phyloP scores from a whole-genome alignment of 345 rosid species.

The Stellera chamaejasme region DNA sequence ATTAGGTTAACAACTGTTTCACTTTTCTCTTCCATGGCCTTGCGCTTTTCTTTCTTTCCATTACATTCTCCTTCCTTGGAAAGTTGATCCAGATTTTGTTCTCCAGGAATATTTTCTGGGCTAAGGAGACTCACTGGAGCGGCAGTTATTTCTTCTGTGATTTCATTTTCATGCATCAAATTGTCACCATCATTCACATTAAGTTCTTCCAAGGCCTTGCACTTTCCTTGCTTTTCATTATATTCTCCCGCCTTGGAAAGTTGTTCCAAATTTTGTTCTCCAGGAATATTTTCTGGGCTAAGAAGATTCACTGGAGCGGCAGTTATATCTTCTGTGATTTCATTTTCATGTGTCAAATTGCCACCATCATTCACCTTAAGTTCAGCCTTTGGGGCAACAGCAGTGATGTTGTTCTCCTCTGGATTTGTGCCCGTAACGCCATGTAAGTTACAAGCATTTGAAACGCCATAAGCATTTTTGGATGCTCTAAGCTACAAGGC shows the following conservation, averaged over 20 bases:
- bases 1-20: slow-evolving; percentile 10
- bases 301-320: slow-evolving; percentile 21
- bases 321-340: slow-evolving; percentile 12
- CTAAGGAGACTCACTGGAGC: slow-evolving; percentile 19
- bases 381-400: slow-evolving; percentile 23
- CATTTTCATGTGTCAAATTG: slow-evolving; percentile 20
- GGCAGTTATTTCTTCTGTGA: slow-evolving; percentile 14
- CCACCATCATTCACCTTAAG: slow-evolving; percentile 17
- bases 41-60: slow-evolving; percentile 53
- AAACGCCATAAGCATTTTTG: slow-evolving; percentile 40
- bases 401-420: slow-evolving; percentile 29
- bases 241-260: slow-evolving; percentile 20
- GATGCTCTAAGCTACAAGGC: slow-evolving; percentile 45
- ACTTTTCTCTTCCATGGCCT: slow-evolving; percentile 21
- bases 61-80: slow-evolving; percentile 15
- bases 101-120: slow-evolving; percentile 24
- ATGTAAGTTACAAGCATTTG: slow-evolving; percentile 21
- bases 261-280: slow-evolving; percentile 24
- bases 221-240: slow-evolving; percentile 45
- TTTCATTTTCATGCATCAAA: slow-evolving; percentile 18
- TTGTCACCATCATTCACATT: slow-evolving; percentile 18
- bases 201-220: slow-evolving; percentile 38
- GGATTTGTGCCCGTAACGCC: slow-evolving; percentile 22
- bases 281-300: slow-evolving; percentile 23
- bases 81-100: slow-evolving; percentile 27